Conservation (phyloP, 257 asterid species). For the Handroanthus guayacan region DNA sequence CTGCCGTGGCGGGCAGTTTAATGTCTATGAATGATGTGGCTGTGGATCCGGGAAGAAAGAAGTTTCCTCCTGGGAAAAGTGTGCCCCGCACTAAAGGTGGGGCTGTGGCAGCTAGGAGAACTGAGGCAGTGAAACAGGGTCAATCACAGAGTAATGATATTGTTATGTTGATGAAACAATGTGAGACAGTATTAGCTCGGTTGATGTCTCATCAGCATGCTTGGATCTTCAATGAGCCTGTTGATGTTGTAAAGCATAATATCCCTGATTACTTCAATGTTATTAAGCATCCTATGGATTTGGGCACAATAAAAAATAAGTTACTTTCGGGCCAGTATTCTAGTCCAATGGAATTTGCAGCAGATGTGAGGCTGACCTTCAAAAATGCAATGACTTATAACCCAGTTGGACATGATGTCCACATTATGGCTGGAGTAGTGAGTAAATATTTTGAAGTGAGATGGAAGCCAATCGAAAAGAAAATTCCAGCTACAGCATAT, state of each 20-base stretch:
- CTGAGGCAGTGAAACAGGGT: conserved; percentile 38
- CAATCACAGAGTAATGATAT: conserved; percentile 36
- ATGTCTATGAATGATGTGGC: conserved; percentile 38
- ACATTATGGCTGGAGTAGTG: conserved; percentile 53
- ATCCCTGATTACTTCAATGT: conserved; percentile 60
- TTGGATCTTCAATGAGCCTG: conserved; percentile 63
- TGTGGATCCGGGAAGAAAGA: conserved; percentile 45
- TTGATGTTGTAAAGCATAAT: conserved; percentile 53
- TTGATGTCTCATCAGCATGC: conserved; percentile 54
- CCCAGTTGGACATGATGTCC: conserved; percentile 57
- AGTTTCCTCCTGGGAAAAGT: conserved; percentile 46
- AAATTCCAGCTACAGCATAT: conserved; percentile 39
- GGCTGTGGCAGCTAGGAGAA: conserved; percentile 34
- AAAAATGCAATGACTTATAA: conserved; percentile 61
- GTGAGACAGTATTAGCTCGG: conserved; percentile 51
- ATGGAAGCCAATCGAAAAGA: conserved; percentile 65
- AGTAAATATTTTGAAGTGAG: conserved; percentile 55
- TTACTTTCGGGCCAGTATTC: conserved; percentile 49
- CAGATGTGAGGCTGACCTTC: conserved; percentile 61
- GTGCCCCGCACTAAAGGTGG: conserved; percentile 55
- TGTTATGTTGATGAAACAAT: conserved; percentile 52
- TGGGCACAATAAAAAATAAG: conserved; percentile 63
- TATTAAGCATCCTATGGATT: conserved; percentile 75
- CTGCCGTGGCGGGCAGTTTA: conserved; percentile 39
- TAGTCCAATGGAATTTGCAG: conserved; percentile 57